phyloP scores from a whole-genome alignment of 352 stramenopile genomes.

The Phytophthora lateralis region DNA sequence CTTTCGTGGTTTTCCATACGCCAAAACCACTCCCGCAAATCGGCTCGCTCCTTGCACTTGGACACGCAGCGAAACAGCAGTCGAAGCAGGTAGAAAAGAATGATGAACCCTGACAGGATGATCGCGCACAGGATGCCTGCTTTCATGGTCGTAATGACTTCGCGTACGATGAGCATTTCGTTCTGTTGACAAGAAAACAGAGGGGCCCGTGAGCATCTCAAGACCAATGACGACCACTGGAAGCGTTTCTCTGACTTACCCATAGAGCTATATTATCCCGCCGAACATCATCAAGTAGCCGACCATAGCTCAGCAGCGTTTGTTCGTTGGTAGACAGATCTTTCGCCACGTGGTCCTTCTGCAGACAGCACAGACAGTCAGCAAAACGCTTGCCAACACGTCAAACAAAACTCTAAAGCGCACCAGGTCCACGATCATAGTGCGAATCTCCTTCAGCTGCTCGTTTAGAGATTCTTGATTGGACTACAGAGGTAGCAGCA shows the following conservation, averaged over 20 bases:
- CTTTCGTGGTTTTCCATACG: constrained; percentile 49
- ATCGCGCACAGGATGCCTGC: constrained; percentile 78
- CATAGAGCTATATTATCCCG: constrained; percentile 61
- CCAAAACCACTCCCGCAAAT: constrained; percentile 82
- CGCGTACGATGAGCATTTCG: constrained; percentile 77
- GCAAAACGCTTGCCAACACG: neutral
- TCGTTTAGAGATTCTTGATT: constrained; percentile 56
- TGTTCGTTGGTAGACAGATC: constrained; percentile 42
- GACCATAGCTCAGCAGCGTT: constrained; percentile 35
- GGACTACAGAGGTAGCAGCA: constrained; percentile 25
- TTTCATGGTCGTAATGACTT: constrained; percentile 90
- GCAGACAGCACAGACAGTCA: constrained; percentile 10
- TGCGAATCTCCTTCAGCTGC: constrained; percentile 62
- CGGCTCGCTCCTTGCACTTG: constrained; percentile 72
- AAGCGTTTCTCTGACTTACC: constrained; percentile 24
- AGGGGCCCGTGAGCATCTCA: neutral
- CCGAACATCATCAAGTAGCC: constrained; percentile 44
- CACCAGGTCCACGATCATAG: constrained; percentile 57
- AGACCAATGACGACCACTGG: neutral
- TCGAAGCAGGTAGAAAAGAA: constrained; percentile 73
- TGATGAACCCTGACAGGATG: constrained; percentile 70
- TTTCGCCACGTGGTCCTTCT: constrained; percentile 47
- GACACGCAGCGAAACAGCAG: constrained; percentile 73
- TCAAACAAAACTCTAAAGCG: neutral
- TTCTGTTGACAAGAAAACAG: constrained; percentile 41